phyloP scores from a whole-genome alignment of 306 rosid genomes.

The Vachellia pachyceras region DNA sequence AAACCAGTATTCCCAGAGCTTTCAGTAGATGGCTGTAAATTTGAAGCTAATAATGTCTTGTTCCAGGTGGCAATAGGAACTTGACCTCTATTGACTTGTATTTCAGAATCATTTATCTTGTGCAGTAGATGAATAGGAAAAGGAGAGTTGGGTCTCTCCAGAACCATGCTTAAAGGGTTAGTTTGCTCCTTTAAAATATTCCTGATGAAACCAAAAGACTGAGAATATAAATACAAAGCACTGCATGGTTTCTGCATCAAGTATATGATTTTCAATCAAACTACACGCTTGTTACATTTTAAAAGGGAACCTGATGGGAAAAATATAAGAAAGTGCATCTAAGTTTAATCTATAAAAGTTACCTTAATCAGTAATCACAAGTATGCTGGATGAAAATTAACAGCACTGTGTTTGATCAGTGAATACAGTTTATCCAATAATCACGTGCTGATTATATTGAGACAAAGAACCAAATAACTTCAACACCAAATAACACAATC shows the following conservation, averaged over 20 bases:
- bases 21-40: slow-evolving; percentile 61
- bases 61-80: slow-evolving; percentile 87
- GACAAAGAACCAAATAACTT: background rate
- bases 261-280: background rate
- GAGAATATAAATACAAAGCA: slow-evolving; percentile 65
- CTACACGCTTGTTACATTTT: background rate
- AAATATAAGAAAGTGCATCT: background rate
- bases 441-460: background rate
- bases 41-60: slow-evolving; percentile 64
- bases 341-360: background rate
- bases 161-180: slow-evolving; percentile 58
- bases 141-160: slow-evolving; percentile 57
- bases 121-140: slow-evolving; percentile 57
- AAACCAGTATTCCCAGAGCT: slow-evolving; percentile 72
- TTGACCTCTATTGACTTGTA: slow-evolving; percentile 77
- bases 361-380: background rate
- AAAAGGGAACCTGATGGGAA: background rate
- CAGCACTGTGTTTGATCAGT: background rate
- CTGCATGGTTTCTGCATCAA: background rate
- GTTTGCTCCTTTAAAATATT: slow-evolving; percentile 54
- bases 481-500: background rate
- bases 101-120: slow-evolving; percentile 62
- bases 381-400: background rate
- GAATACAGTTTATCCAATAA: background rate
- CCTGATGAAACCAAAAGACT: slow-evolving; percentile 60